A percentile compares a stretch with the other conserved stretches of the same genome.
Conservation (phyloP, 2,329 filamentous ascomycete species). For the Verticillium isaacii region DNA sequence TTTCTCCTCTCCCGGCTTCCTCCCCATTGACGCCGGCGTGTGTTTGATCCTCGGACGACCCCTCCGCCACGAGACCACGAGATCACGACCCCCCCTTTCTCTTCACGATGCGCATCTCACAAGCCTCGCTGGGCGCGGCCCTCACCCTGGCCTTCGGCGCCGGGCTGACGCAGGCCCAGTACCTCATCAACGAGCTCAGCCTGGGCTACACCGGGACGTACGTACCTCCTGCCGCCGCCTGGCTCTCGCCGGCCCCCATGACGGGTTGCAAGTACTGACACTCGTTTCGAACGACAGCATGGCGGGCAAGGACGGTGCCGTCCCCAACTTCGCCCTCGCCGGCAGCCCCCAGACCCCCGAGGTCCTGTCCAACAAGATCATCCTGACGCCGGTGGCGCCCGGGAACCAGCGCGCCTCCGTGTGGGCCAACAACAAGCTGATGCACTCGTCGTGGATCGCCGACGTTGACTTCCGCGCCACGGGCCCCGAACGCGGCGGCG, state of each 20-base stretch:
- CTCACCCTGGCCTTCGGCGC: conserved; percentile 39
- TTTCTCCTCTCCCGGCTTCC: not conserved
- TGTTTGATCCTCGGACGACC: not conserved
- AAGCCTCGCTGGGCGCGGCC: conserved; percentile 20
- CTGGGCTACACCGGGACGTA: conserved; percentile 70
- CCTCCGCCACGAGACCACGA: not conserved
- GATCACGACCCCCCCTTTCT: not conserved
- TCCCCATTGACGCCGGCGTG: not conserved
- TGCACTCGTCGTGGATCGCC: conserved; percentile 68
- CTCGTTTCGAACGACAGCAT: conserved; percentile 5
- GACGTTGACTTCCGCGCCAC: conserved; percentile 85
- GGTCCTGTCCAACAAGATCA: conserved; percentile 80
- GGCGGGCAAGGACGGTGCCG: conserved; percentile 14
- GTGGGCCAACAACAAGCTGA: conserved; percentile 66
- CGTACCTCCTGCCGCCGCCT: conserved; percentile 9
- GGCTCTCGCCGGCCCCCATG: not conserved
- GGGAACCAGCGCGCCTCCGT: conserved; percentile 80
- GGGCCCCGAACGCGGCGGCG: conserved; percentile 78
- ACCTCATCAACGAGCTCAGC: conserved; percentile 67
- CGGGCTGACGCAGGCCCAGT: conserved; percentile 55
- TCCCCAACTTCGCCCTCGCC: conserved; percentile 51
- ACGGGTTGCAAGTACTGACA: not conserved
- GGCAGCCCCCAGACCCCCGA: conserved; percentile 55
- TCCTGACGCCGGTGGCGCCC: conserved; percentile 83
- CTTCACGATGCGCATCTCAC: conserved; percentile 36